Evolutionary conservation across 1,284 basidiomycete species (phyloP), one percentile per base, ranked within the genome.

Genomic region (Trametes hirsuta): DNA sequence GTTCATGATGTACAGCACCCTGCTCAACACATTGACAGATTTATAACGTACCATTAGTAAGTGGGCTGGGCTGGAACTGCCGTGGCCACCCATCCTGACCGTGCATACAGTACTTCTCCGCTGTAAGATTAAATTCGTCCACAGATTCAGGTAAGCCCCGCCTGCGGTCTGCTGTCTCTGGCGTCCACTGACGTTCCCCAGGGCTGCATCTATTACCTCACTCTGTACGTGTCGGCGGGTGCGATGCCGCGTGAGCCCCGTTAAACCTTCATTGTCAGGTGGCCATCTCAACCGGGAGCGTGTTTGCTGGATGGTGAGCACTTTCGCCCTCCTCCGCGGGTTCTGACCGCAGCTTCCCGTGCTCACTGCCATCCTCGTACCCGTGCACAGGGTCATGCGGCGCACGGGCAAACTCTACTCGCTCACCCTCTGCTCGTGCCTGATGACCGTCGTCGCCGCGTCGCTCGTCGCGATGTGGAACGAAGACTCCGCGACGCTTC

Each of bases 151-250:
- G 93, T 85, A 72, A 63, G 83, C 71, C 36, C 46, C 49, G 22
- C 35, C 48, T 58, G 44, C 56, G 37, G 34, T 35, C 40, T 57
- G 49, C 45, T 15, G 44, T 49, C 35, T 40, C 46, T 46, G 36
- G 42, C 46, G 39, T 42, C 59, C 55, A 61, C 51, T 68, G 56
- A 61, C 60, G 24, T 53, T 61, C 45, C 60, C 34, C 47, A 82
- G 84, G 93, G 15, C 76, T 91, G 18, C 95, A 95, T 77, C 75
- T 97, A 37, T 81, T 97, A 48, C 95, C 95, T 30, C 93, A 95
- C 77, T 93, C 93, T 50, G 86, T 95, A 74, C 73, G 85, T 70
- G 41, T 52, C 50, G 45, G 44, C 25, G 49, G 51, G 56, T 47
- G 36, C 30, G 24, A 4, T 2, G 22, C 9, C 39, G 45, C 40